A percentile compares a stretch with the other conserved stretches of the same genome.
Conservation (phyloP, 1,284 basidiomycete species). For the Leccinum subspadiceum region DNA sequence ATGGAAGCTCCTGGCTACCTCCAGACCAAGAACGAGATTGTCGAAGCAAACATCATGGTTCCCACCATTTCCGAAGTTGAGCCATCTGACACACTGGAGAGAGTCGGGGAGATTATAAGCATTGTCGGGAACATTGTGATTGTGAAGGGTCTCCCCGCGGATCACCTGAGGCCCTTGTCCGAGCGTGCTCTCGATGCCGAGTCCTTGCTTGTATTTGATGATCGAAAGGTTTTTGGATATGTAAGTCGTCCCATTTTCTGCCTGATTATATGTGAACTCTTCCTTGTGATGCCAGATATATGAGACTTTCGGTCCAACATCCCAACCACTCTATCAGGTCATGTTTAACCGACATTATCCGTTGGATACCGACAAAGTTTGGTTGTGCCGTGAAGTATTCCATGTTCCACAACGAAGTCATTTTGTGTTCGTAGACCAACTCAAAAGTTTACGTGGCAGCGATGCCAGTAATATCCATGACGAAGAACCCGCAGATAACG, state of each 20-base stretch:
- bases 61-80: constrained; percentile 60
- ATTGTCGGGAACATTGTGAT: constrained; percentile 71
- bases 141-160: constrained; percentile 56
- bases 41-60: constrained; percentile 48
- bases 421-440: constrained; percentile 73
- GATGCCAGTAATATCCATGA: constrained; percentile 92
- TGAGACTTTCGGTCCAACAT: constrained; percentile 89
- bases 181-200: constrained; percentile 76
- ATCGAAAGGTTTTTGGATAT: constrained; percentile 79
- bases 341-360: constrained; percentile 61
- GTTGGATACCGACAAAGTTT: constrained; percentile 53
- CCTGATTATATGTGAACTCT: not conserved
- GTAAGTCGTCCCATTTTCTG: constrained; percentile 45
- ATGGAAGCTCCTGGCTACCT: constrained; percentile 42
- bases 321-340: constrained; percentile 81
- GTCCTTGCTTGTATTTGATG: constrained; percentile 83
- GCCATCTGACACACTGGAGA: constrained; percentile 59
- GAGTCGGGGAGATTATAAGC: constrained; percentile 72
- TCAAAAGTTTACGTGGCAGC: constrained; percentile 72
- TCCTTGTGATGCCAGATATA: constrained; percentile 54
- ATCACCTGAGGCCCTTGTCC: constrained; percentile 41
- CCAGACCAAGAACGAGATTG: constrained; percentile 64
- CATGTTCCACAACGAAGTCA: constrained; percentile 76
- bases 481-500: constrained; percentile 83
- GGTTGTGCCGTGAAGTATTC: constrained; percentile 60